These are phyloP conservation scores for Ustilago lituana DNA, from an alignment of 1,284 basidiomycete genomes.

Conservation along the genomic window DNA sequence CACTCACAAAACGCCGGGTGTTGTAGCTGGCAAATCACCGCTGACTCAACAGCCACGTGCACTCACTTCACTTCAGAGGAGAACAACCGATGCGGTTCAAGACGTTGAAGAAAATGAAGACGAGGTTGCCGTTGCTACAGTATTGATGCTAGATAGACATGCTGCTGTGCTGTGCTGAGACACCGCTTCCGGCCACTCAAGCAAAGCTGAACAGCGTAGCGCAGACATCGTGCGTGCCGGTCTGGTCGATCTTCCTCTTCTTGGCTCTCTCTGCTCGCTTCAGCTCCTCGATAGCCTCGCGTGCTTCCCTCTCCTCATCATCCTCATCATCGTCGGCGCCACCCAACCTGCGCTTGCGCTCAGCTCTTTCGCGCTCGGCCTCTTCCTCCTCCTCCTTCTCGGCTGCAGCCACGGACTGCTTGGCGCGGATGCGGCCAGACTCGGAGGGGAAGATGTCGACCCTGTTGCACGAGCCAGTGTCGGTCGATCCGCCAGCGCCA, in stretches of 20 bases:
- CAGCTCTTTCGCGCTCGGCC: slow-evolving; percentile 19
- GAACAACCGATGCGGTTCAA: no score
- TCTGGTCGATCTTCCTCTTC: slow-evolving; percentile 42
- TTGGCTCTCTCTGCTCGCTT: slow-evolving; percentile 41
- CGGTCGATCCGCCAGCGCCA: slow-evolving; percentile 34
- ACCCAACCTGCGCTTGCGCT: slow-evolving; percentile 30
- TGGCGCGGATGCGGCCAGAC: slow-evolving; percentile 14
- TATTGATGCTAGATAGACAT: no score
- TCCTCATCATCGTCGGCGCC: slow-evolving; percentile 15
- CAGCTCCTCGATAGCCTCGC: slow-evolving; percentile 42
- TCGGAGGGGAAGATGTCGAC: slow-evolving; percentile 42
- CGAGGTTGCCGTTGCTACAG: no score
- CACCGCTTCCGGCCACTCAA: neutral
- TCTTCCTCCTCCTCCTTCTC: slow-evolving; percentile 33
- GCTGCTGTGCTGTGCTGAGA: no score
- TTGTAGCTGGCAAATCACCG: no score
- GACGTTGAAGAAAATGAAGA: no score
- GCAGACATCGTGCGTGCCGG: slow-evolving; percentile 41
- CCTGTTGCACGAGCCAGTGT: slow-evolving; percentile 14
- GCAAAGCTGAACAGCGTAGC: slow-evolving; percentile 44
- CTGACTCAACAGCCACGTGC: no score
- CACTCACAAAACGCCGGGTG: no score
- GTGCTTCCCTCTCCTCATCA: slow-evolving; percentile 36
- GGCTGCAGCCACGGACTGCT: slow-evolving; percentile 13
- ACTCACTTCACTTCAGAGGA: no score